These are phyloP conservation scores for Nemophila menziesii DNA, from an alignment of 257 asterid genomes.

Conservation along the genomic window DNA sequence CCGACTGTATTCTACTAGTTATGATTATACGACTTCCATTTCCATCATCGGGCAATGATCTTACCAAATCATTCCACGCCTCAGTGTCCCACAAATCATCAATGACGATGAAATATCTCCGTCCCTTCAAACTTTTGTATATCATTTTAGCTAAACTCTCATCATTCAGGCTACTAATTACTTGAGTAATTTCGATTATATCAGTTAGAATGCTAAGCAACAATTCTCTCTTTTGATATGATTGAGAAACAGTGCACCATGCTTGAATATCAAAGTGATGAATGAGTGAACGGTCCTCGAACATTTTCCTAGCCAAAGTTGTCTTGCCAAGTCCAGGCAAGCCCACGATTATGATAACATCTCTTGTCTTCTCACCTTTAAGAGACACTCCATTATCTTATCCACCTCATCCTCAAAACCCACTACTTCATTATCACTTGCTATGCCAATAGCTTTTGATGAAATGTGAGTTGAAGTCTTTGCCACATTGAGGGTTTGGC, in stretches of 20 bases:
- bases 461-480: background rate
- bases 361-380: background rate
- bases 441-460: background rate
- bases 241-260: slow-evolving; percentile 3
- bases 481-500: background rate
- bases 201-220: background rate
- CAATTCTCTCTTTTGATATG: background rate
- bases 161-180: background rate
- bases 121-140: background rate
- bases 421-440: background rate
- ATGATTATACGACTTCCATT: slow-evolving; percentile 1
- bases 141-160: background rate
- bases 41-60: slow-evolving; percentile 2
- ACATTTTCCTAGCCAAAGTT: background rate
- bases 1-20: background rate
- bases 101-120: slow-evolving; percentile 2
- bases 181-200: background rate
- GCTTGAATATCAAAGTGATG: background rate
- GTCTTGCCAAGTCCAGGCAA: slow-evolving; percentile 16
- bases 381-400: background rate
- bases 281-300: background rate
- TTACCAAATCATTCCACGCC: background rate
- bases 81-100: slow-evolving; percentile 4
- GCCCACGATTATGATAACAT: slow-evolving; percentile 7
- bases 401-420: background rate